phyloP scores from a whole-genome alignment of 129 eudicot genomes.

The sunflower (Helianthus annuus) region HanXRQr2.0-SUNRISE NC_035434.2:57662493-57662992 shows the following conservation, averaged over 20 bases:
- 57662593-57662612: conserved; percentile 53
- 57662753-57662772: conserved; percentile 43
- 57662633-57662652: conserved; percentile 42
- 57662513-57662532: background rate
- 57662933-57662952: conserved; percentile 37
- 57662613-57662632: conserved; percentile 69
- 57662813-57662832: conserved; percentile 38
- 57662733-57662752: conserved; percentile 35
- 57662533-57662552: conserved; percentile 57
- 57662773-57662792: conserved; percentile 38
- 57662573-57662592: conserved; percentile 72
- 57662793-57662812: conserved; percentile 32
- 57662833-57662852: conserved; percentile 20
- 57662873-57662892: conserved; percentile 16
- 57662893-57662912: conserved; percentile 20
- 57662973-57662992: conserved; percentile 39
- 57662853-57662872: conserved; percentile 14
- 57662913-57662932: conserved; percentile 35
- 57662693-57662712: too few relatives aligned
- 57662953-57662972: conserved; percentile 49
- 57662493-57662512: background rate
- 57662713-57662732: too few relatives aligned
- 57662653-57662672: too few relatives aligned
- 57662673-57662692: background rate
- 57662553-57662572: conserved; percentile 64